Evolutionary conservation across 176 grass and related monocot species (phyloP).

Genomic region (Leersia perrieri): DNA sequence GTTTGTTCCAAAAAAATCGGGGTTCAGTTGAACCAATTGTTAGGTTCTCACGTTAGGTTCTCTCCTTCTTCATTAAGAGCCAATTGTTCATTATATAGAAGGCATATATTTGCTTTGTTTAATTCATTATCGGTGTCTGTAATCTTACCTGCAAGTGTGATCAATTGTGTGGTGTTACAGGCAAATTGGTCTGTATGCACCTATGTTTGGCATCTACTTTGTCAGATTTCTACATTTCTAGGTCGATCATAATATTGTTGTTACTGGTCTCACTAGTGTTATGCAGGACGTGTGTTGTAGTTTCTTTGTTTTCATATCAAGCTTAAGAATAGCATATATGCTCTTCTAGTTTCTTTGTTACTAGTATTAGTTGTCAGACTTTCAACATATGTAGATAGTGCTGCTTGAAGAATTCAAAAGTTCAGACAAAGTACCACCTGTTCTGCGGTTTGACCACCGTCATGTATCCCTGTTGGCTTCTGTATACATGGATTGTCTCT

Average conservation of each 20-base stretch:
- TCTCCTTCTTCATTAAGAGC: background rate
- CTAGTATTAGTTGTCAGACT: background rate
- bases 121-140: background rate
- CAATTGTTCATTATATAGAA: background rate
- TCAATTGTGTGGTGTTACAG: background rate
- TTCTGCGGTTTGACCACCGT: background rate
- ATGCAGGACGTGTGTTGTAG: background rate
- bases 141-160: background rate
- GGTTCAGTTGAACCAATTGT: background rate
- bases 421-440: background rate
- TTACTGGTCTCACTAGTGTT: background rate
- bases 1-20: background rate
- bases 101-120: too few species aligned
- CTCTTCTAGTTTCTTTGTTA: background rate
- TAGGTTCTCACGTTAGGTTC: background rate
- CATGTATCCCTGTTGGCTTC: background rate
- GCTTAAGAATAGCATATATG: background rate
- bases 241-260: background rate
- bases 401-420: background rate
- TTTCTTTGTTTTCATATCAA: background rate
- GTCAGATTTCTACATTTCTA: background rate
- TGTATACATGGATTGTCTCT: background rate
- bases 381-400: background rate
- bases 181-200: background rate
- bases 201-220: background rate